phyloP scores from a whole-genome alignment of 768 basidiomycete species.

The Albatrellus ellisii region DNA sequence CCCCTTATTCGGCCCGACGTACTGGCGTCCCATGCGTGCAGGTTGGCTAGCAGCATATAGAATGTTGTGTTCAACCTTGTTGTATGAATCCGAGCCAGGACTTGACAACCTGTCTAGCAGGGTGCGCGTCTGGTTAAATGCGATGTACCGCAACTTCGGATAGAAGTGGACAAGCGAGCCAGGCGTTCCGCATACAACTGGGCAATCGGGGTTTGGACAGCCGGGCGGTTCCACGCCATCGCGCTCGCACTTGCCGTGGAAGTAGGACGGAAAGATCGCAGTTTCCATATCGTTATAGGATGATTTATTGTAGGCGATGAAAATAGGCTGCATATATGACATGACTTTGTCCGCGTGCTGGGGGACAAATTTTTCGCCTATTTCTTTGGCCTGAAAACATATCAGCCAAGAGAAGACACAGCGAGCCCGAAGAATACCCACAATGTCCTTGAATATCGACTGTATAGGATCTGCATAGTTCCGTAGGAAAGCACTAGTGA shows the following conservation, averaged over 20 bases:
- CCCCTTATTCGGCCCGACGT: conserved; percentile 4
- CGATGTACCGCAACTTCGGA: conserved; percentile 32
- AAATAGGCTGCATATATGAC: conserved; percentile 32
- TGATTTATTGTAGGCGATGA: conserved; percentile 29
- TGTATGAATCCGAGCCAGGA: conserved; percentile 29
- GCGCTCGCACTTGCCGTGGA: conserved; percentile 60
- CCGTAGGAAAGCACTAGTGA: conserved; percentile 39
- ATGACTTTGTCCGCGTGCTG: conserved; percentile 14
- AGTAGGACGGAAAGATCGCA: conserved; percentile 56
- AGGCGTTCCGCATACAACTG: conserved; percentile 72
- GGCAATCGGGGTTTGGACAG: conserved; percentile 71
- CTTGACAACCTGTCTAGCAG: conserved; percentile 23
- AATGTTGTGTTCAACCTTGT: conserved; percentile 29
- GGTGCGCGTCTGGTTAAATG: conserved; percentile 28
- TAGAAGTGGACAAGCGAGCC: conserved; percentile 67
- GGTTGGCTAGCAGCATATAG: conserved; percentile 21
- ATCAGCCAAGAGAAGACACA: conserved; percentile 7
- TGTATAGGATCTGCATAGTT: conserved; percentile 36
- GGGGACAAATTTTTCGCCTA: conserved; percentile 23
- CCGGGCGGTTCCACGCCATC: conserved; percentile 47
- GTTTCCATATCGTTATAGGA: conserved; percentile 32
- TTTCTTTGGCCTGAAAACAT: conserved; percentile 23
- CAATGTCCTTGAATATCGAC: conserved; percentile 27
- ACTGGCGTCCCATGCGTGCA: conserved; percentile 7
- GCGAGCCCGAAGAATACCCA: conserved; percentile 17